These are phyloP conservation scores for Fusarium chaquense DNA, from an alignment of 2,329 filamentous ascomycete genomes.

Conservation along the genomic window DNA sequence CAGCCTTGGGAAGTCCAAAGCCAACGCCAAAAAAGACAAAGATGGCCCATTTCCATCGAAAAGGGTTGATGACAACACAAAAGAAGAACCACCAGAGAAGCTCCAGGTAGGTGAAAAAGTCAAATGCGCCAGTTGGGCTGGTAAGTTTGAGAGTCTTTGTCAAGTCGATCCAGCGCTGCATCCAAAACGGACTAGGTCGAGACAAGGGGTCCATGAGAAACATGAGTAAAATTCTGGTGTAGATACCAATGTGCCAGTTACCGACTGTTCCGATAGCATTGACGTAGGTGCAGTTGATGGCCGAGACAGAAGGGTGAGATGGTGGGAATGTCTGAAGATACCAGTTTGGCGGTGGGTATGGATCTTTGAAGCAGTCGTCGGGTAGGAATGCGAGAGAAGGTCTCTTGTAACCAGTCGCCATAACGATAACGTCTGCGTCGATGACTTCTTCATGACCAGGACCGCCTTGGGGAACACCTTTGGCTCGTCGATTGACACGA, in stretches of 20 bases:
- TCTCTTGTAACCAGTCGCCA: constrained; percentile 85
- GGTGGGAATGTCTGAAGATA: constrained; percentile 90
- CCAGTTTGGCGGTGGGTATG: constrained; percentile 86
- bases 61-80: constrained; percentile 82
- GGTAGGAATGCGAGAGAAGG: constrained; percentile 81
- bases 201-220: constrained; percentile 84
- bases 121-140: constrained; percentile 81
- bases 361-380: constrained; percentile 75
- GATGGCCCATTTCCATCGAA: constrained; percentile 89
- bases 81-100: constrained; percentile 88
- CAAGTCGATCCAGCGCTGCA: constrained; percentile 90
- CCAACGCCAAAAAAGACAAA: constrained; percentile 86
- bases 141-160: constrained; percentile 76
- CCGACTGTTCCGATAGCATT: constrained; percentile 82
- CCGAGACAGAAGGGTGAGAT: constrained; percentile 76
- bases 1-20: constrained; percentile 70
- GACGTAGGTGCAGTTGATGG: constrained; percentile 85
- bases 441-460: constrained; percentile 76
- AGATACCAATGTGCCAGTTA: constrained; percentile 92
- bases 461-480: constrained; percentile 80
- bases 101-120: constrained; percentile 91
- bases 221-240: constrained; percentile 87
- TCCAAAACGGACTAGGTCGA: constrained; percentile 77
- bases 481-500: constrained; percentile 75
- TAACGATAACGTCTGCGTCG: constrained; percentile 80